phyloP scores from a whole-genome alignment of 352 stramenopile genomes.

The Phytopythium boreale region DNA sequence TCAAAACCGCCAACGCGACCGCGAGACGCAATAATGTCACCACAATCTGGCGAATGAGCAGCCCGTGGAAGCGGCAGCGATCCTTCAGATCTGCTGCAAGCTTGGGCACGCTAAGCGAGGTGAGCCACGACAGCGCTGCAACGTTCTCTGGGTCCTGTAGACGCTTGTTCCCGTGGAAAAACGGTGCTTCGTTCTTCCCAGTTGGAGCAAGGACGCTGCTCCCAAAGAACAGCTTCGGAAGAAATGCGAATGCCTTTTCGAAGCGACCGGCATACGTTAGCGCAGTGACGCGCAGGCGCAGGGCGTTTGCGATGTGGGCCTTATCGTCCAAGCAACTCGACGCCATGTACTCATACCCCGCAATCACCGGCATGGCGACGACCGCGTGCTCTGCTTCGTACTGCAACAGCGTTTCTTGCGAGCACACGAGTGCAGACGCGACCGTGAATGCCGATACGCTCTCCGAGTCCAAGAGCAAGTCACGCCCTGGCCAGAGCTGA shows the following conservation, averaged over 20 bases:
- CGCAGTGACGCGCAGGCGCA: conserved; percentile 42
- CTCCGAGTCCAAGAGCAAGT: conserved; percentile 43
- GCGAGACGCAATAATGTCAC: conserved; percentile 26
- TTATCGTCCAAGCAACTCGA: conserved; percentile 37
- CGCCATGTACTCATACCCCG: conserved; percentile 48
- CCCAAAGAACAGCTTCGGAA: conserved; percentile 23
- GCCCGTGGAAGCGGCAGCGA: conserved; percentile 7
- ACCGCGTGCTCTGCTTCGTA: conserved; percentile 44
- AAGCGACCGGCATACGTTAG: conserved; percentile 51
- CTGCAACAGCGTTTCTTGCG: conserved; percentile 51
- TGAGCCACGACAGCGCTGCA: conserved; percentile 32
- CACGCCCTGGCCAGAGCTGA: conserved; percentile 56
- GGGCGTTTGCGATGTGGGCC: conserved; percentile 52
- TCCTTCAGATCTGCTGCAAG: conserved; percentile 18
- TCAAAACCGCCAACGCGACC: conserved; percentile 23
- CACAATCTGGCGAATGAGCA: conserved; percentile 29
- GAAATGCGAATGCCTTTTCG: conserved; percentile 40
- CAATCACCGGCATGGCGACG: conserved; percentile 52
- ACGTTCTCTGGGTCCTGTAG: conserved; percentile 34
- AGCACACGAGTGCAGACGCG: conserved; percentile 31
- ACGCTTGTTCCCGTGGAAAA: conserved; percentile 35
- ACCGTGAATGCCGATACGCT: conserved; percentile 33
- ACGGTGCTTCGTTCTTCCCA: conserved; percentile 12
- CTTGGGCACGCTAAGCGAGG: conserved; percentile 18
- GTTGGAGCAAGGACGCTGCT: not conserved